phyloP scores from a whole-genome alignment of 2,329 filamentous ascomycete genomes.

The Botrytis elliptica region DNA sequence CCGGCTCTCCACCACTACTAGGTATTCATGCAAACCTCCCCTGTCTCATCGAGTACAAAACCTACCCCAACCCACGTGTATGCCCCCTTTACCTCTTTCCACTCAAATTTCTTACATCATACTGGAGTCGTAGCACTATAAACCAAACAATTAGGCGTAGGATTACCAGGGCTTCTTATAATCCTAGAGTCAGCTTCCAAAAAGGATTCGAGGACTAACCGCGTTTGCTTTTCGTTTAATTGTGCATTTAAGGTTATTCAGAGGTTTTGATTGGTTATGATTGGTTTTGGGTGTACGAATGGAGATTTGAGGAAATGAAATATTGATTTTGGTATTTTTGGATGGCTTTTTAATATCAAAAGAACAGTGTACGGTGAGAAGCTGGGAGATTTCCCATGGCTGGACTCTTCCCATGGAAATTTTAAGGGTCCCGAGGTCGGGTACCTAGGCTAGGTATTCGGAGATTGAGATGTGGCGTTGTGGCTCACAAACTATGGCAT shows the following conservation, averaged over 20 bases:
- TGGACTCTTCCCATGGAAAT: background rate
- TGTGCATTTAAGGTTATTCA: background rate
- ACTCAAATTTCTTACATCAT: constrained; percentile 5
- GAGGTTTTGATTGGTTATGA: background rate
- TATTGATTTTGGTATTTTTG: background rate
- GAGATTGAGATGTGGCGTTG: background rate
- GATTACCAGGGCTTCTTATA: background rate
- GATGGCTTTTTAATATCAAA: background rate
- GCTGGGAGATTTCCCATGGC: background rate
- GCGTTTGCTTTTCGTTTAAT: background rate
- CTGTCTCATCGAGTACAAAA: background rate
- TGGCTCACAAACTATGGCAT: background rate
- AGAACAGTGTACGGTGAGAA: background rate
- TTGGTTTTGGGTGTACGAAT: background rate
- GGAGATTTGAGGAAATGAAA: background rate
- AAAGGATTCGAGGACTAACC: background rate
- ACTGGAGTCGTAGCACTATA: constrained; percentile 1
- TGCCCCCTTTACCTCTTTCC: background rate
- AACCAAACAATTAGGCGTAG: background rate
- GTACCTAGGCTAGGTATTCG: background rate
- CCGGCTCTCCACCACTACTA: background rate
- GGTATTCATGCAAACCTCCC: background rate
- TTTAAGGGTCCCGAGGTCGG: background rate
- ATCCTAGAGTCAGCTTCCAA: background rate
- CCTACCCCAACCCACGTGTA: background rate